A percentile compares a stretch with the other conserved stretches of the same genome.
Conservation (phyloP, 306 rosid species). For the Gastrolobium bilobum region DNA sequence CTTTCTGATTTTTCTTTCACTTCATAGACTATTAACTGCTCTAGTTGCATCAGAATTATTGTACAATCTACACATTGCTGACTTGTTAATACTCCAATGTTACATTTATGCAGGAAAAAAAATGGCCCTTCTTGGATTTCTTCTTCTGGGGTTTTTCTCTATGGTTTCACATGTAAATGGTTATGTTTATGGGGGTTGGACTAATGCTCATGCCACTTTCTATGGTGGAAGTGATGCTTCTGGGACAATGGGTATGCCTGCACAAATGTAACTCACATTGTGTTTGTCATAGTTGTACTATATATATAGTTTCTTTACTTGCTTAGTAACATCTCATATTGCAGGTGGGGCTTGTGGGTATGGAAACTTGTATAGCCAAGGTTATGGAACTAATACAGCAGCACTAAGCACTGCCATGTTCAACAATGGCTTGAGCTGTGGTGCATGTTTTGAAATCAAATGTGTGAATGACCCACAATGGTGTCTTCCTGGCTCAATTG, state of each 20-base stretch:
- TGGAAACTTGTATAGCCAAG: constrained; percentile 60
- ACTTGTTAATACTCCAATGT: constrained; percentile 23
- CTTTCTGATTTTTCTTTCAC: constrained; percentile 22
- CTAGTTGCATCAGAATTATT: constrained; percentile 3
- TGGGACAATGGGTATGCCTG: constrained; percentile 60
- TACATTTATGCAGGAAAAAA: constrained; percentile 56
- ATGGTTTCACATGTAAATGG: constrained; percentile 61
- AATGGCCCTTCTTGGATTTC: constrained; percentile 62
- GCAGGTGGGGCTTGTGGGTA: constrained; percentile 67
- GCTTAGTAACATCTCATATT: constrained; percentile 35
- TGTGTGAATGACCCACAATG: constrained; percentile 62
- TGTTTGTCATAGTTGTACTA: background rate
- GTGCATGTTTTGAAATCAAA: constrained; percentile 59
- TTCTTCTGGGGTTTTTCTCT: constrained; percentile 58
- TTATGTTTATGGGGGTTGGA: constrained; percentile 53
- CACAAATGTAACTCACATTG: constrained; percentile 21
- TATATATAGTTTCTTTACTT: background rate
- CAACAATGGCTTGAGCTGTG: constrained; percentile 62
- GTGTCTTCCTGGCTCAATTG: constrained; percentile 58
- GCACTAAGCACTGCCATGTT: constrained; percentile 60
- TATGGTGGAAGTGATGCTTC: constrained; percentile 66
- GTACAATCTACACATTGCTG: constrained; percentile 16
- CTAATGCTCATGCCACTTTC: constrained; percentile 59
- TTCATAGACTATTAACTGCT: constrained; percentile 1
- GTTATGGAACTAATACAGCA: constrained; percentile 62